A percentile compares a stretch with the other conserved stretches of the same genome.
These are phyloP conservation scores for Diaporthe destruens DNA, from an alignment of 2,329 filamentous ascomycete species.

Conservation along the genomic window DNA sequence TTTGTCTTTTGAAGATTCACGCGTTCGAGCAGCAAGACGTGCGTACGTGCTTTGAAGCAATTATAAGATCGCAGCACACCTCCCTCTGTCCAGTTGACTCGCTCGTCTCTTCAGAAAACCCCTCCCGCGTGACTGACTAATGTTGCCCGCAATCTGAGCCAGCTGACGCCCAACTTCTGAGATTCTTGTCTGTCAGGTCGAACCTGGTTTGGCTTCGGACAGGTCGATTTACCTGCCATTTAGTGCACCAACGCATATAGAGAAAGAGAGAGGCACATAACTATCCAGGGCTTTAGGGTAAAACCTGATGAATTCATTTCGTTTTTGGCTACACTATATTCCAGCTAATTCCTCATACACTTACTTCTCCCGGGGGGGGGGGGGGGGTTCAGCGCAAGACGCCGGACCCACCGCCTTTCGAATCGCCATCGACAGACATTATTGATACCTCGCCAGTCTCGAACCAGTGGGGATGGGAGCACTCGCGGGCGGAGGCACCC, in stretches of 20 bases:
- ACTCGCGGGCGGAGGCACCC: slow-evolving; percentile 45
- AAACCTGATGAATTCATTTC: neutral
- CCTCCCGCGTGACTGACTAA: neutral
- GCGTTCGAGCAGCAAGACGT: neutral
- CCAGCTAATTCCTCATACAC: neutral
- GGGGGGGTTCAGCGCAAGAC: neutral
- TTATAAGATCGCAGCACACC: neutral
- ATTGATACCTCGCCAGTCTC: slow-evolving; percentile 36
- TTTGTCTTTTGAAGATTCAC: slow-evolving; percentile 3
- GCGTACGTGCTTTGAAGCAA: slow-evolving; percentile 3
- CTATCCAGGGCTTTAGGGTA: neutral
- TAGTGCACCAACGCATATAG: too few relatives aligned
- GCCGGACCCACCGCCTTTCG: neutral
- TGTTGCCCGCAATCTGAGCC: neutral
- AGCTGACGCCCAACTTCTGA: neutral
- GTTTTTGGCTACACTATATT: neutral
- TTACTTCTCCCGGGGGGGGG: neutral
- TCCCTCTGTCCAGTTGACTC: slow-evolving; percentile 1
- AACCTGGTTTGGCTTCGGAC: too few relatives aligned
- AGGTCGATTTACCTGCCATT: too few relatives aligned
- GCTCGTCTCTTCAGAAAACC: neutral
- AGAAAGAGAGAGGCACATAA: neutral
- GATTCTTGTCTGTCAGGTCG: neutral
- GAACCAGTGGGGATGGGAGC: slow-evolving; percentile 21
- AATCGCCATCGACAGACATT: neutral